These are phyloP conservation scores for Populus nigra DNA, from an alignment of 345 rosid species.

Conservation along the genomic window DNA sequence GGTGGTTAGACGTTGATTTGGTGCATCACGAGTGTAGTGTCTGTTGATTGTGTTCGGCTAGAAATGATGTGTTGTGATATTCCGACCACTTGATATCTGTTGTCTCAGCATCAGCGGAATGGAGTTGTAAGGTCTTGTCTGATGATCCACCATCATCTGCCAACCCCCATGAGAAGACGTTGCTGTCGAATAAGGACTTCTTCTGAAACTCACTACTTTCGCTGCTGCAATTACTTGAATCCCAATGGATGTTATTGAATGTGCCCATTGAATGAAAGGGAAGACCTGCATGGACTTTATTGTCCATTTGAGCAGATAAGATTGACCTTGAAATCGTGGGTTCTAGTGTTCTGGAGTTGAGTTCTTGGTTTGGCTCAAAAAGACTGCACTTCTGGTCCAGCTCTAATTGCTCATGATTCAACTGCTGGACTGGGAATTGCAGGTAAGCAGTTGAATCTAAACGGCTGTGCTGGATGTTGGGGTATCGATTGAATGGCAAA, in stretches of 20 bases:
- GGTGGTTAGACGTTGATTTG: no score
- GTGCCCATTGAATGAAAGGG: slow-evolving; percentile 9
- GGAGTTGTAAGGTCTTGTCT: slow-evolving; percentile 15
- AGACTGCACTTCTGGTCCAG: no score
- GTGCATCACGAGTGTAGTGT: no score
- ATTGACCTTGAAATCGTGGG: no score
- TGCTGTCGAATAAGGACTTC: slow-evolving; percentile 36
- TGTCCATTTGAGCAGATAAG: no score
- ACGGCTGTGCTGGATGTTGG: slow-evolving; percentile 18
- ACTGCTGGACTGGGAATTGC: slow-evolving; percentile 54
- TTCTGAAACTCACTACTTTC: slow-evolving; percentile 40
- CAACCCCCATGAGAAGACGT: slow-evolving; percentile 35
- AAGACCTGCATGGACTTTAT: no score
- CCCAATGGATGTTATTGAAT: slow-evolving; percentile 24
- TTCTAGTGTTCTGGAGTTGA: no score
- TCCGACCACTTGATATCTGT: slow-evolving; percentile 51
- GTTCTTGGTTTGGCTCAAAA: no score
- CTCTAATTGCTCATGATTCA: slow-evolving; percentile 31
- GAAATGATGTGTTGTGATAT: slow-evolving; percentile 36
- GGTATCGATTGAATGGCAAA: slow-evolving; percentile 18
- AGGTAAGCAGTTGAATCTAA: slow-evolving; percentile 33
- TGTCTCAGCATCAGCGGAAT: slow-evolving; percentile 15
- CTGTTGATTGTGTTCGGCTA: no score
- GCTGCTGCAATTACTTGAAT: slow-evolving; percentile 32
- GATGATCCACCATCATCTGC: slow-evolving; percentile 26